Evolutionary conservation across 371 early-diverging fungal genomes (phyloP).

Genomic region (Amoeboradix gromovi): DNA sequence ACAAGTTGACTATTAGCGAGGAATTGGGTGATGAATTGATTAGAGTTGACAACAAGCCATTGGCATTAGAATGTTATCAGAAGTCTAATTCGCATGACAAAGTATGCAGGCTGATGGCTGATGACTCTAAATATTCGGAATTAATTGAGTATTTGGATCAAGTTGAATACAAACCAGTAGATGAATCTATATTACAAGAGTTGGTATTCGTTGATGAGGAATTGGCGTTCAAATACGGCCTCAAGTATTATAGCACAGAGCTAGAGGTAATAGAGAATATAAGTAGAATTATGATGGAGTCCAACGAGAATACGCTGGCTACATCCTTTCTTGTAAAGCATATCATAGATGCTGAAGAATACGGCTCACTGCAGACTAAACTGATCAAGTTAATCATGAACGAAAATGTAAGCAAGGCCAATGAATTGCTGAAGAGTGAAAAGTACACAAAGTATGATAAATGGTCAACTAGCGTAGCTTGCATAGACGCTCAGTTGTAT

Average conservation of each 20-base stretch:
- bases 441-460: background rate
- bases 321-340: background rate
- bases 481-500: background rate
- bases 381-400: background rate
- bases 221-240: background rate
- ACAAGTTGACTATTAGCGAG: background rate
- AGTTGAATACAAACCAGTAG: background rate
- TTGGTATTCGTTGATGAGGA: background rate
- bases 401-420: background rate
- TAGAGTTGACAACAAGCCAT: background rate
- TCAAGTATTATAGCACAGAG: background rate
- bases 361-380: background rate
- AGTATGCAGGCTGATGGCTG: background rate
- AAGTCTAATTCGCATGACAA: background rate
- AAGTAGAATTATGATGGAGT: background rate
- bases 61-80: background rate
- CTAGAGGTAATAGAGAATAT: background rate
- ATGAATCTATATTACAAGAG: background rate
- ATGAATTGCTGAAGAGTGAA: background rate
- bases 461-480: background rate
- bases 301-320: background rate
- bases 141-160: background rate
- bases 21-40: background rate
- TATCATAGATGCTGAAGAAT: background rate
- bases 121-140: background rate